These are phyloP conservation scores for Albugo laibachii DNA, from an alignment of 352 stramenopile genomes.

Conservation along the genomic window DNA sequence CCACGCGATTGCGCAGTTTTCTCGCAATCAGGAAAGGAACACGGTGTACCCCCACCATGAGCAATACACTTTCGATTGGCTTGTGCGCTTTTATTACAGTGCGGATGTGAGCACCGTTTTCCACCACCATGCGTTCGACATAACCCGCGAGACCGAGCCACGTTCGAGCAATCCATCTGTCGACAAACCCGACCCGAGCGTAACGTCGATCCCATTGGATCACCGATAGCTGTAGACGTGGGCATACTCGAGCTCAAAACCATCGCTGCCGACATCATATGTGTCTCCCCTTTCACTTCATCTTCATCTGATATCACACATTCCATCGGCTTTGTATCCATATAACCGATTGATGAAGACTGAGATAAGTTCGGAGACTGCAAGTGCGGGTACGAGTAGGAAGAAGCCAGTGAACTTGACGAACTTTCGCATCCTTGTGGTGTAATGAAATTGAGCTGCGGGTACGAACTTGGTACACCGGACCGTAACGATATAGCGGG, in stretches of 20 bases:
- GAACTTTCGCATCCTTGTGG: no score
- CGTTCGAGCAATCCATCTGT: constrained; percentile 73
- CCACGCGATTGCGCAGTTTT: constrained; percentile 74
- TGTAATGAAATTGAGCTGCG: no score
- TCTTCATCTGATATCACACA: constrained; percentile 10
- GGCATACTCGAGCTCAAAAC: constrained; percentile 35
- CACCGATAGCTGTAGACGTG: constrained; percentile 13
- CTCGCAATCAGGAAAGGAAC: constrained; percentile 68
- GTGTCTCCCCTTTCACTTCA: constrained; percentile 55
- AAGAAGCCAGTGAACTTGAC: no score
- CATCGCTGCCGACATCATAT: constrained; percentile 16
- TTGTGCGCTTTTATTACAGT: constrained; percentile 76
- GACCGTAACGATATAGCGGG: no score
- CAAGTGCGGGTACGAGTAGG: no score
- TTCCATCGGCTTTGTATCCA: no score
- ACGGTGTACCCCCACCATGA: constrained; percentile 65
- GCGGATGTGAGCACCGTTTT: constrained; percentile 62
- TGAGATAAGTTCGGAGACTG: no score
- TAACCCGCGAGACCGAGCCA: constrained; percentile 51
- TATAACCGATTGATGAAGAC: no score
- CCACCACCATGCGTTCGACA: constrained; percentile 57
- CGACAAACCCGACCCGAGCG: constrained; percentile 58
- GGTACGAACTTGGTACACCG: no score
- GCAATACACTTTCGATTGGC: constrained; percentile 78
- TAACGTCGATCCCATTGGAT: background rate